Base-by-base conservation (phyloP, 441 rosid species). In the Kokia cookei region DNA sequence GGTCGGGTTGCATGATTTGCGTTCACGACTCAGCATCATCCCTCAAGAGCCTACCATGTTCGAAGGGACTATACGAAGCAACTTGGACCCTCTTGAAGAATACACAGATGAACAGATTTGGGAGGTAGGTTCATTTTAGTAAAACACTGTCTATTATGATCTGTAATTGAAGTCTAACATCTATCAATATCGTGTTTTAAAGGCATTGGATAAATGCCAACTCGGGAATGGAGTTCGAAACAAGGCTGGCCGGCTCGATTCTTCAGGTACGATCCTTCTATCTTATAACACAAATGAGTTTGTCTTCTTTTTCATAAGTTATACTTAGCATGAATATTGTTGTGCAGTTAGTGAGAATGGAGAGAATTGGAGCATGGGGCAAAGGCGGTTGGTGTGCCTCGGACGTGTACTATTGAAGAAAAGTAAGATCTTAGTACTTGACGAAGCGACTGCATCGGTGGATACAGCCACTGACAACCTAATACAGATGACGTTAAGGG, bases 11-110 rank as follows among this genome's bases (percentile, higher is more conserved):
- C 98, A 95, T 73, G 97, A 95, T 83, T 85, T 95, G 83, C 84
- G 96, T 73, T 86, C 89, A 60, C 86, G 88, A 55, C 85, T 93
- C 22, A 91, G 98, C 81, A 93, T 95, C 50, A 93, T 93, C 70
- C 98, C 98, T 5, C 98, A 90, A 81, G 98, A 95, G 77, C 98
- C 99, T 58, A 91, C 97, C 75, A 89, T 95, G 97, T 95, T 93
- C 71, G 98, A 93, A 81, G 99, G 99, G 26, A 90, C 97, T 3
- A 84, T 95, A 14, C 65, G 97, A 74, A 90, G 88, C 78, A 95
- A 95, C 79, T 83, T 95, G 53, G 99, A 95, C 73, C 98, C 99
- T 15, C 93, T 93, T 63, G 92, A 89, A 77, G 95, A 93, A 73
- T 88, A 88, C 84, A 81, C 84, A 0, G 99, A 96, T 58, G 91